Percentiles rank a stretch among this genome's conserved stretches.
Evolutionary conservation across 306 rosid species (phyloP).

Genomic region (Hylodesmum podocarpum): DNA sequence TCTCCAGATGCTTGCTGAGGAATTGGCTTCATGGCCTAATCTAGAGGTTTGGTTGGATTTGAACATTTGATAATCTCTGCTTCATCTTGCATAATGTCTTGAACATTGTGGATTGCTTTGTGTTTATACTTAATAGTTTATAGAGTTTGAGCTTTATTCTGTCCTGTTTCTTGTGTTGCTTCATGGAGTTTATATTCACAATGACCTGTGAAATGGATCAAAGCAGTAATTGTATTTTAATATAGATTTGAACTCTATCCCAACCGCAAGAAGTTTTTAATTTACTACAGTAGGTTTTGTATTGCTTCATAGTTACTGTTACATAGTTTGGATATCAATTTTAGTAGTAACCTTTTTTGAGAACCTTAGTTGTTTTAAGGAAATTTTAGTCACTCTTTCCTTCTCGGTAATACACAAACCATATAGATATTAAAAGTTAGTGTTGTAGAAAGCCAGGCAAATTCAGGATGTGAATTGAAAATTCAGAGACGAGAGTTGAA

Average conservation of each 20-base stretch:
- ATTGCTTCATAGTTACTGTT: neutral
- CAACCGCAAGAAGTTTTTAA: neutral
- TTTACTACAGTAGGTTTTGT: neutral
- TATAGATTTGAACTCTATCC: neutral
- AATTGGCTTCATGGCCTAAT: conserved; percentile 88
- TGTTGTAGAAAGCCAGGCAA: neutral
- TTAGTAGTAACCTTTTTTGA: neutral
- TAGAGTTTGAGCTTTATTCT: neutral
- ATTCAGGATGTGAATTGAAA: neutral
- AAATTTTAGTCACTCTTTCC: neutral
- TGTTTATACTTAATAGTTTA: neutral
- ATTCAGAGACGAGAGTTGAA: neutral
- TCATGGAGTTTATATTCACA: neutral
- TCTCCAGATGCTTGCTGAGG: conserved; percentile 82
- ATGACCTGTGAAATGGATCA: neutral
- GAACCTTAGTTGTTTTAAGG: neutral
- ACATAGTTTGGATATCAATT: neutral
- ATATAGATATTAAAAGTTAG: neutral
- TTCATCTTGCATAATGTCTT: neutral
- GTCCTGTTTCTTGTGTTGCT: neutral
- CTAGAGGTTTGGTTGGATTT: conserved; percentile 66
- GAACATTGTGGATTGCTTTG: neutral
- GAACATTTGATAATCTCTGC: neutral
- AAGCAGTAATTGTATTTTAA: neutral
- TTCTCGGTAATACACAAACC: neutral